Percentiles rank a stretch among this genome's conserved stretches.
Evolutionary conservation across 352 stramenopile species (phyloP).

Genomic region (Globisporangium mamillatum): DNA sequence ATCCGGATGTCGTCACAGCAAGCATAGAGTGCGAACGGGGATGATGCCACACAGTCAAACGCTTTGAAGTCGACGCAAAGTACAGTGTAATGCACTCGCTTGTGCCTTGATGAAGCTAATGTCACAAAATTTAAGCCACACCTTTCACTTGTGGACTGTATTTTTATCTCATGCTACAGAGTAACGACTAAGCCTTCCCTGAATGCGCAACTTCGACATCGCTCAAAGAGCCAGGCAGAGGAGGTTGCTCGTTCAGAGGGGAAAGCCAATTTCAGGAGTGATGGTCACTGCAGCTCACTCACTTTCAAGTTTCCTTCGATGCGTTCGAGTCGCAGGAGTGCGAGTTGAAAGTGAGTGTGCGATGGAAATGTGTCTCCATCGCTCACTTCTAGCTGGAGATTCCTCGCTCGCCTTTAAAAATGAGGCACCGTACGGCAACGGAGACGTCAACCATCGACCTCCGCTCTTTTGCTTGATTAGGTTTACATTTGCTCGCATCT

Average conservation of each 20-base stretch:
- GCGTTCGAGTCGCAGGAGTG: no score
- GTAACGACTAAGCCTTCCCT: neutral
- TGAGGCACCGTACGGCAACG: no score
- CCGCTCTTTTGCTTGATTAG: no score
- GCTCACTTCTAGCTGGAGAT: no score
- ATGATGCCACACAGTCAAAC: neutral
- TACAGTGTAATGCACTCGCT: neutral
- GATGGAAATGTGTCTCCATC: no score
- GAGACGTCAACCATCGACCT: no score
- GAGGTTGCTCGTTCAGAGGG: neutral
- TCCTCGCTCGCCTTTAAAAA: no score
- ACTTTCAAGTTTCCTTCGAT: neutral
- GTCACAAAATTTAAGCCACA: neutral
- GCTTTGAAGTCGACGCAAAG: neutral
- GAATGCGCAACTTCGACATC: neutral
- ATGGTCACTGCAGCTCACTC: neutral
- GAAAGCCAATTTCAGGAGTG: neutral
- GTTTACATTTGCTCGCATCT: no score
- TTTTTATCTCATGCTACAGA: neutral
- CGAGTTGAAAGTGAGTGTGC: no score
- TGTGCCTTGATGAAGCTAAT: neutral
- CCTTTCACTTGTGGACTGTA: neutral
- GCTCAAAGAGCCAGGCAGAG: neutral
- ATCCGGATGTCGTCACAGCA: constrained; percentile 1
- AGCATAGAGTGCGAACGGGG: neutral